Percentiles rank a stretch among this genome's conserved stretches.
These are phyloP conservation scores for Alternaria infectoria DNA, from an alignment of 2,329 filamentous ascomycete species.

Conservation along the genomic window DNA sequence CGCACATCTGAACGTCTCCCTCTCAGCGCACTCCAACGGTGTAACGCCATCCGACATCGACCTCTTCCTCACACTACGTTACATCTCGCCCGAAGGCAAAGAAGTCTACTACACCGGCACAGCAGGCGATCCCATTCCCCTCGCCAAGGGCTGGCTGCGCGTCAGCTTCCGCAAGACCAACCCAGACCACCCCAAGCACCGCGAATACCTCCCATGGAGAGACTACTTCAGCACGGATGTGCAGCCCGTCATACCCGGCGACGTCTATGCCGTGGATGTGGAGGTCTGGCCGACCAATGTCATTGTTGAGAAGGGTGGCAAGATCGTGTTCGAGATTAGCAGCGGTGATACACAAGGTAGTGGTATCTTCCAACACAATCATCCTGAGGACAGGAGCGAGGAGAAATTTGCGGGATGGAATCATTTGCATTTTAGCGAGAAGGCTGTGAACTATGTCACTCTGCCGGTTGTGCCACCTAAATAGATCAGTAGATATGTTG, in stretches of 20 bases:
- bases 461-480: constrained; percentile 60
- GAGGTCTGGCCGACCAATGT: constrained; percentile 72
- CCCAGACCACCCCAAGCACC: constrained; percentile 58
- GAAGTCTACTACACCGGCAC: constrained; percentile 71
- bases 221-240: constrained; percentile 64
- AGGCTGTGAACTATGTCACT: constrained; percentile 58
- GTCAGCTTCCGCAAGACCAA: constrained; percentile 63
- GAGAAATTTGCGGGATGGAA: constrained; percentile 57
- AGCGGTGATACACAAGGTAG: constrained; percentile 64
- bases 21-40: constrained; percentile 49
- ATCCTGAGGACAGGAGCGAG: constrained; percentile 55
- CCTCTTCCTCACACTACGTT: constrained; percentile 66
- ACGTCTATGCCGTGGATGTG: constrained; percentile 66
- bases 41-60: constrained; percentile 63
- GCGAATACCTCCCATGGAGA: constrained; percentile 62
- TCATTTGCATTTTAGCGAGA: constrained; percentile 60
- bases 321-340: constrained; percentile 62
- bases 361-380: constrained; percentile 63
- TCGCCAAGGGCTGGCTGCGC: constrained; percentile 70
- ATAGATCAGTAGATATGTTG: constrained; percentile 11
- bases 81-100: constrained; percentile 61
- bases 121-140: constrained; percentile 66
- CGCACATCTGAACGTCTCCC: constrained; percentile 68
- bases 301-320: constrained; percentile 59
- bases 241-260: constrained; percentile 58